Base-by-base conservation (phyloP, 495 filamentous ascomycete species). In the Xylaria cubensis region DNA sequence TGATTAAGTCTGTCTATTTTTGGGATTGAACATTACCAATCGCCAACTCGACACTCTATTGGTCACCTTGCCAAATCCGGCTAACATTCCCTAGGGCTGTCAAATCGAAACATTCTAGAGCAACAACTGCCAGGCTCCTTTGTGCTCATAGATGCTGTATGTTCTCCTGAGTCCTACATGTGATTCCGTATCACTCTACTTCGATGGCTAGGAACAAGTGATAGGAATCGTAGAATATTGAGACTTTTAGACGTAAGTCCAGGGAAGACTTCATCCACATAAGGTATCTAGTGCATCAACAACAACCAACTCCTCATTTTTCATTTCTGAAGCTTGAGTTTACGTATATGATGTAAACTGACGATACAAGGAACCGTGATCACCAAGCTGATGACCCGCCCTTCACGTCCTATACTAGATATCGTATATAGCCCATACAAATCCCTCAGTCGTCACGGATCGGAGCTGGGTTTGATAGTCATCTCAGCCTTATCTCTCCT, bases 1-100 rank as follows among this genome's bases (percentile, higher is more conserved):
- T 69, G 67, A 62, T 69, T 69, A 62, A 53, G 44, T 63, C 29
- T 41, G 34, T 64, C 69, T 71, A 71, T 71, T 71, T 71, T 71
- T 71, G 69, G 69, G 34, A 42, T 24, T 17, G 17, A 15, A 17
- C 41, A 71, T 71, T 64, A 71, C 69, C 69, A 71, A 71, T 71
- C 69, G 56, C 55, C 68, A 39, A 63, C n/a, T 19, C 26, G 19
- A 15, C 10, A 21, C 44, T 36, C 53, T n/a, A 70, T 62, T 69
- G 55, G 68, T 34, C 68, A 39, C 61, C 69, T 44, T 48, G 67
- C 10, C 39, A n/a, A 42, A 48, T 21, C 39, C 51, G 21, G 51
- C 36, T 44, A 51, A 41, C 36, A 56, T 42, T 53, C 2, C 64
- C 32, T 70, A 70, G 68, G 68, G 68, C 68, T 70, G 68, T 56